Base-by-base conservation (phyloP, 2,329 filamentous ascomycete species). In the Apiospora rasikravindrae region DNA sequence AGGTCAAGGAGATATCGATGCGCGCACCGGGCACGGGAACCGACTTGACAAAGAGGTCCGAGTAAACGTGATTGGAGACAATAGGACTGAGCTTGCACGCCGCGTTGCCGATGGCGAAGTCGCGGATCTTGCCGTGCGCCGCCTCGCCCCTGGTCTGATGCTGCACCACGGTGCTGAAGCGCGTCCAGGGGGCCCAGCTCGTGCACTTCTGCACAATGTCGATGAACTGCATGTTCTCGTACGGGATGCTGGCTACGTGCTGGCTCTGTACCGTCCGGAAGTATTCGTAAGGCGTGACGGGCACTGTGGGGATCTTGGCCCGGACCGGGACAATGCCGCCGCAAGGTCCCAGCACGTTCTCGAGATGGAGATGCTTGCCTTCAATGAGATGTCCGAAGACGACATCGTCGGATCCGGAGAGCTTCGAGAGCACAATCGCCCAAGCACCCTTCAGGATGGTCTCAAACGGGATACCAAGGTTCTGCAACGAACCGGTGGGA, bases 371-470 rank as follows among this genome's bases (percentile, higher is more conserved):
- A 72, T 86, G 84, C 26, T 86, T 85, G 0, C 86, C 86, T 14
- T 86, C 84, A 19, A 89, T 81, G 3, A 86, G 79, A 75, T 89
- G 86, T 10, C 88, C 89, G 71, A 90, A 90, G 4, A 90, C 83
- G 8, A 91, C 84, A 57, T 91, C 89, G 7, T 83, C 80, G 0
- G 78, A 81, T 0, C 82, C 84, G 0, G 87, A 85, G 13, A 89
- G 78, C 33, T 83, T 86, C 0, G 87, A 86, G 8, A 91, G 83
- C 0, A 87, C 84, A 73, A 88, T 84, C 0, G 88, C 86, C 88
- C 89, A 91, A 0, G 88, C 88, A 0, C 87, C 85, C 77, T 89
- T 89, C 45, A 90, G 81, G 2, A 90, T 83, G 0, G 86, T 85
- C 72, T 88, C 86, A 49, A 87, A 86, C 0, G 83, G 82, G 72